Evolutionary conservation across 2,329 filamentous ascomycete species (phyloP).

Genomic region (Alternaria hordeiaustralica): DNA sequence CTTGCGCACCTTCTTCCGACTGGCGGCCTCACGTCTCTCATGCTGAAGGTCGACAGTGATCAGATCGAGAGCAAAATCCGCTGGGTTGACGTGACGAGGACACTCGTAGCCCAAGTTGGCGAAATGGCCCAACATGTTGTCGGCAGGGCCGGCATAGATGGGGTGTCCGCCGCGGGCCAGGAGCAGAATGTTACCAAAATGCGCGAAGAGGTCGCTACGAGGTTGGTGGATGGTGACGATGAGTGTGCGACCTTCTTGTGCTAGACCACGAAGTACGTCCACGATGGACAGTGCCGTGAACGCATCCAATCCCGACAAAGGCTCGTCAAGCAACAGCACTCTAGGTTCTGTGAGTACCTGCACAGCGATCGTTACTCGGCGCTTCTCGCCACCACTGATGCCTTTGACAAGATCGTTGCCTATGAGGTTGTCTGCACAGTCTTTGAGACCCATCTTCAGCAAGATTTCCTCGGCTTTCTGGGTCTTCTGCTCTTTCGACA

Average conservation of each 20-base stretch:
- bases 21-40: conserved; percentile 66
- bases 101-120: conserved; percentile 66
- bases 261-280: conserved; percentile 72
- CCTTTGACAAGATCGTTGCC: conserved; percentile 77
- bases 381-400: conserved; percentile 80
- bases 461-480: conserved; percentile 73
- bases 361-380: conserved; percentile 77
- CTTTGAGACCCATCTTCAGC: conserved; percentile 77
- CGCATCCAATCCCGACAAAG: conserved; percentile 76
- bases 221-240: conserved; percentile 82
- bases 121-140: conserved; percentile 71
- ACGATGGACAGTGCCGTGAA: conserved; percentile 77
- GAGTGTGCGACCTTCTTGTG: conserved; percentile 74
- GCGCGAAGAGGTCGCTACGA: conserved; percentile 72
- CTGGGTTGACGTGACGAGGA: conserved; percentile 74
- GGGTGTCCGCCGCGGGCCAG: conserved; percentile 72
- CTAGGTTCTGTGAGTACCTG: conserved; percentile 79
- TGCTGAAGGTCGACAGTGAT: conserved; percentile 78
- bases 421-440: conserved; percentile 77
- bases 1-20: conserved; percentile 65
- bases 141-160: conserved; percentile 70
- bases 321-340: conserved; percentile 76
- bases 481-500: conserved; percentile 71
- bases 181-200: conserved; percentile 75
- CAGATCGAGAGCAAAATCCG: conserved; percentile 78